phyloP scores from a whole-genome alignment of 805 yeast species.

The Lipomyces orientalis region DNA sequence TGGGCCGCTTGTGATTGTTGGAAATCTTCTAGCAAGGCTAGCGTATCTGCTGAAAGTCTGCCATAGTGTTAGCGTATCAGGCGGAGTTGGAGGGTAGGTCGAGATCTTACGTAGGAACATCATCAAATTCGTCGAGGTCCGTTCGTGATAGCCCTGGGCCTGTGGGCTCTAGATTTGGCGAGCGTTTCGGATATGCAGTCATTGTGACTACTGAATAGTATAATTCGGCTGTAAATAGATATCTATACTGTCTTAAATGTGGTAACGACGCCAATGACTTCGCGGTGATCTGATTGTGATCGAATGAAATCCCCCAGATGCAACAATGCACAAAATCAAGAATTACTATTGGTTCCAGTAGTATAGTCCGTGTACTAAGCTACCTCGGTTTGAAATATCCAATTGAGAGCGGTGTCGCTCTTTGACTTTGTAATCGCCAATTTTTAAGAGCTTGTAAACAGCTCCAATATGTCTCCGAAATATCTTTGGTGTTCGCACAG shows the following conservation, averaged over 20 bases:
- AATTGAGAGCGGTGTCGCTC: neutral
- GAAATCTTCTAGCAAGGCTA: slow-evolving; percentile 67
- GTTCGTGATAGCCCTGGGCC: neutral
- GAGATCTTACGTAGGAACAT: slow-evolving; percentile 18
- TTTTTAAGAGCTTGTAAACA: too few species aligned
- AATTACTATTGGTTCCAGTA: neutral
- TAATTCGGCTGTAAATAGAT: too few species aligned
- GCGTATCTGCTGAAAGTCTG: slow-evolving; percentile 54
- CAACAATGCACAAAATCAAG: neutral
- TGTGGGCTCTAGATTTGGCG: neutral
- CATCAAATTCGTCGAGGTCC: slow-evolving; percentile 18
- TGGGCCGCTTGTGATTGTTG: slow-evolving; percentile 65
- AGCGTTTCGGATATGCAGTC: neutral
- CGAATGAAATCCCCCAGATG: neutral
- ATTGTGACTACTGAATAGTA: neutral
- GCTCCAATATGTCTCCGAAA: too few species aligned
- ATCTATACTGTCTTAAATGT: too few species aligned
- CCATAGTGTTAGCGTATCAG: neutral
- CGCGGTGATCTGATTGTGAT: neutral
- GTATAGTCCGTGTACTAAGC: neutral
- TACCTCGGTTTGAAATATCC: neutral
- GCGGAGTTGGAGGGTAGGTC: neutral
- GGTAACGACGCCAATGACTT: too few species aligned
- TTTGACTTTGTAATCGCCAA: too few species aligned
- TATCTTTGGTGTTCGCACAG: too few species aligned